phyloP scores from a whole-genome alignment of 2,329 filamentous ascomycete genomes.

The Monosporascus ibericus region DNA sequence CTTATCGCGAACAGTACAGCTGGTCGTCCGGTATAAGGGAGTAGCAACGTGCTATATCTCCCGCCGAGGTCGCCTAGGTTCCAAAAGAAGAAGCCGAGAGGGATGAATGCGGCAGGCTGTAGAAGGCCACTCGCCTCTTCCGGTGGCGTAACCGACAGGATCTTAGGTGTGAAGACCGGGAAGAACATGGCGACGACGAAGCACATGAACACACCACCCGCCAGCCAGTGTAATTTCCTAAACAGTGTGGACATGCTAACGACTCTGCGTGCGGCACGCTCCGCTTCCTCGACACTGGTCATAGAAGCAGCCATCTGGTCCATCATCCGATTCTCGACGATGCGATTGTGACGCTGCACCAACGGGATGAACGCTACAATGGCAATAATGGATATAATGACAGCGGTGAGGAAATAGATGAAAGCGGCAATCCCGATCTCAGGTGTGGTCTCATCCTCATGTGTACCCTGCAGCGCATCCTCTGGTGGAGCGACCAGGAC shows the following conservation, averaged over 20 bases:
- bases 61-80: slow-evolving; percentile 82
- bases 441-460: slow-evolving; percentile 18
- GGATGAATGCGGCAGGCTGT: slow-evolving; percentile 74
- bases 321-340: slow-evolving; percentile 43
- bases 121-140: slow-evolving; percentile 52
- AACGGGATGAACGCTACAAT: slow-evolving; percentile 72
- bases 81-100: slow-evolving; percentile 87
- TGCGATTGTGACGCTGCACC: slow-evolving; percentile 51
- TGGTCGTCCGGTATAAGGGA: slow-evolving; percentile 54
- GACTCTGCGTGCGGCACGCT: slow-evolving; percentile 43
- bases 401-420: slow-evolving; percentile 85
- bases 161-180: slow-evolving; percentile 80
- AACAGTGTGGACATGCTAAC: slow-evolving; percentile 60
- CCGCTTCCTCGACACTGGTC: slow-evolving; percentile 45
- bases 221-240: slow-evolving; percentile 71
- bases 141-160: slow-evolving; percentile 38
- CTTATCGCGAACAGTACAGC: slow-evolving; percentile 61
- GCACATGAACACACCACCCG: slow-evolving; percentile 70
- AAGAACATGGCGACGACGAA: slow-evolving; percentile 90
- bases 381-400: slow-evolving; percentile 63
- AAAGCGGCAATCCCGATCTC: slow-evolving; percentile 65
- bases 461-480: slow-evolving; percentile 29
- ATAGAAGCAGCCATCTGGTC: slow-evolving; percentile 44
- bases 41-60: slow-evolving; percentile 57
- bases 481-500: slow-evolving; percentile 56